Evolutionary conservation across 148 eudicot species (phyloP).

Genomic region (Simmondsia chinensis): DNA sequence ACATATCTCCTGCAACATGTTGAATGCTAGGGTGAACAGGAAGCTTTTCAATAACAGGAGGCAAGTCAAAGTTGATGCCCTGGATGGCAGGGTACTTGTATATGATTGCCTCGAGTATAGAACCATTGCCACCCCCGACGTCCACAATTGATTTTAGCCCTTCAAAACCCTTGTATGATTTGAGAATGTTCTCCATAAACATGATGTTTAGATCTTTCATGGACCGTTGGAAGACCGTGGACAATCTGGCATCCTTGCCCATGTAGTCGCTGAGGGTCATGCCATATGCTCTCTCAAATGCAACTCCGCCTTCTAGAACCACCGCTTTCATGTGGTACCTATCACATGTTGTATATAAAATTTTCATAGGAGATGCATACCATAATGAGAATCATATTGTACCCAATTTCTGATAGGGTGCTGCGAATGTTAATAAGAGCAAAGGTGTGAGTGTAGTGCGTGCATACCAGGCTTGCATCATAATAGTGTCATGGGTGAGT

Average conservation of each 20-base stretch:
- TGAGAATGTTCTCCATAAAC: conserved; percentile 16
- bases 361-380: too few relatives aligned
- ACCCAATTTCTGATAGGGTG: too few relatives aligned
- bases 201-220: conserved; percentile 9
- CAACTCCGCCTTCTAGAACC: conserved; percentile 19
- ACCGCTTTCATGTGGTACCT: conserved; percentile 25
- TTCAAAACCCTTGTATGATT: conserved; percentile 30
- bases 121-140: conserved; percentile 35
- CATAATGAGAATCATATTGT: too few relatives aligned
- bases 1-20: conserved; percentile 41
- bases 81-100: conserved; percentile 28
- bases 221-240: conserved; percentile 8
- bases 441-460: background rate
- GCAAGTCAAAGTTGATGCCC: conserved; percentile 27
- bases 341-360: too few relatives aligned
- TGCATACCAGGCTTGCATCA: conserved; percentile 18
- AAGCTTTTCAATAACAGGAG: conserved; percentile 18
- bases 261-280: conserved; percentile 14
- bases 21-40: conserved; percentile 17
- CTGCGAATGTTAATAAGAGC: too few relatives aligned
- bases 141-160: conserved; percentile 25
- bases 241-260: conserved; percentile 10
- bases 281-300: conserved; percentile 26
- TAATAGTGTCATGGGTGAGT: conserved; percentile 9
- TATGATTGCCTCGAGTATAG: conserved; percentile 18